A percentile compares a stretch with the other conserved stretches of the same genome.
These are phyloP conservation scores for Komagataella mondaviorum DNA, from an alignment of 805 yeast genomes.

Conservation along the genomic window DNA sequence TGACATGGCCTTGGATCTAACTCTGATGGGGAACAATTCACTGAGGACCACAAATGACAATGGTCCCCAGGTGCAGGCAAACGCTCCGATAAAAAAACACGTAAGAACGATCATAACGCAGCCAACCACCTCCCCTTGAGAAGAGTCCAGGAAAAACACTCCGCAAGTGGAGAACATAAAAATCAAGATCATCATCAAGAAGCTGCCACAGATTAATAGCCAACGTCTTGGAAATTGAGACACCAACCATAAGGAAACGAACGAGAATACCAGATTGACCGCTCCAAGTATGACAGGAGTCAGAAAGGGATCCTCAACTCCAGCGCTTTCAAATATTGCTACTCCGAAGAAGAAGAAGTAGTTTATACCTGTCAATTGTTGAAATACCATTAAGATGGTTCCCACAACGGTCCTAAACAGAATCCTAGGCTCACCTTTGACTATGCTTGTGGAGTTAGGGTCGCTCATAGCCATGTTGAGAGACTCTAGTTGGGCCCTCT, in stretches of 20 bases:
- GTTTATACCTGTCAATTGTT: slow-evolving; percentile 52
- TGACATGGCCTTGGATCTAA: slow-evolving; percentile 37
- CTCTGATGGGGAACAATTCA: slow-evolving; percentile 50
- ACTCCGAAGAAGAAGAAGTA: slow-evolving; percentile 58
- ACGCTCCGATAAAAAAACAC: slow-evolving; percentile 46
- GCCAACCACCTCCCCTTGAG: slow-evolving; percentile 24
- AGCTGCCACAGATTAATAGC: slow-evolving; percentile 33
- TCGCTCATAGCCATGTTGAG: background rate
- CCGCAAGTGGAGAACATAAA: slow-evolving; percentile 45
- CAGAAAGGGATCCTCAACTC: slow-evolving; percentile 37
- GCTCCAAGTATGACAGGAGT: slow-evolving; percentile 42
- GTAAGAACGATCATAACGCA: slow-evolving; percentile 41
- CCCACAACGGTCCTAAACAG: slow-evolving; percentile 16
- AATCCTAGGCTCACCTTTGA: slow-evolving; percentile 16
- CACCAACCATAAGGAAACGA: slow-evolving; percentile 30
- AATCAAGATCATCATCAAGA: slow-evolving; percentile 38
- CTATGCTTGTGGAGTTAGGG: slow-evolving; percentile 2
- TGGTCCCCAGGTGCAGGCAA: slow-evolving; percentile 69
- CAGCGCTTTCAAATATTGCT: slow-evolving; percentile 37
- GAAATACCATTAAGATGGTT: slow-evolving; percentile 14
- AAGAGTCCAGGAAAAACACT: slow-evolving; percentile 19
- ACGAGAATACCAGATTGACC: slow-evolving; percentile 41
- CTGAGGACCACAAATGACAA: slow-evolving; percentile 51
- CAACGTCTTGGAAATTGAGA: slow-evolving; percentile 33
- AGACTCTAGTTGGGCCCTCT: background rate